A percentile compares a stretch with the other conserved stretches of the same genome.
phyloP scores from a whole-genome alignment of 2,329 filamentous ascomycete genomes.

The Leptoxyphium fumago region DNA sequence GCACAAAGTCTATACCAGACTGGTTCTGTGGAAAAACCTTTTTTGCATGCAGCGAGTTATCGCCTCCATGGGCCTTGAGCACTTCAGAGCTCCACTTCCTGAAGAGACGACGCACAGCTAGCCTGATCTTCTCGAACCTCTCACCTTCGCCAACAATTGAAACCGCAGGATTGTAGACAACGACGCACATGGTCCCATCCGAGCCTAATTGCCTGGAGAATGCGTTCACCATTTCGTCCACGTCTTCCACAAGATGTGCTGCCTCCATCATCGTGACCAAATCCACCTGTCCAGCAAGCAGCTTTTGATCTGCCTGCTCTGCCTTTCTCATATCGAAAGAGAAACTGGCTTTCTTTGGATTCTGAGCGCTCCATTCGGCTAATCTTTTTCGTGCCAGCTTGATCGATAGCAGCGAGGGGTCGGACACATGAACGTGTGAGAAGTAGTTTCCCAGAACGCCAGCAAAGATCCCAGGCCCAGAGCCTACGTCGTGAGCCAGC shows the following conservation, averaged over 20 bases:
- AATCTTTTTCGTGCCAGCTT: slow-evolving; percentile 2
- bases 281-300: slow-evolving; percentile 5
- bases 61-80: background rate
- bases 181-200: slow-evolving; percentile 6
- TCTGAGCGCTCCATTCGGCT: slow-evolving; percentile 1
- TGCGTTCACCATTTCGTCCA: slow-evolving; percentile 4
- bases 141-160: slow-evolving; percentile 3
- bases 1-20: slow-evolving; percentile 8
- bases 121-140: slow-evolving; percentile 1
- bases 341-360: slow-evolving; percentile 7
- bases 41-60: background rate
- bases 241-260: slow-evolving; percentile 5
- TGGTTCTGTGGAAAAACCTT: slow-evolving; percentile 2
- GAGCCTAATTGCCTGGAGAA: slow-evolving; percentile 2
- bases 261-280: slow-evolving; percentile 4
- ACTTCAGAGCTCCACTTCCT: slow-evolving; percentile 2
- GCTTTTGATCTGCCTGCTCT: slow-evolving; percentile 3
- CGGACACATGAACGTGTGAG: slow-evolving; percentile 8
- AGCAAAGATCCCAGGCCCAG: slow-evolving; percentile 7
- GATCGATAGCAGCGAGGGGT: slow-evolving; percentile 3
- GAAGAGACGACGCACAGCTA: slow-evolving; percentile 4
- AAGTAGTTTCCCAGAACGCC: slow-evolving; percentile 6
- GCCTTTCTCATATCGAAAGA: slow-evolving; percentile 4
- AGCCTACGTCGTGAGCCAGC: slow-evolving; percentile 9
- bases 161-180: slow-evolving; percentile 5